A percentile compares a stretch with the other conserved stretches of the same genome.
Conservation (phyloP, 1,139 yeast genomes). For the Hemisphaericaspora lyxosophila region DNA sequence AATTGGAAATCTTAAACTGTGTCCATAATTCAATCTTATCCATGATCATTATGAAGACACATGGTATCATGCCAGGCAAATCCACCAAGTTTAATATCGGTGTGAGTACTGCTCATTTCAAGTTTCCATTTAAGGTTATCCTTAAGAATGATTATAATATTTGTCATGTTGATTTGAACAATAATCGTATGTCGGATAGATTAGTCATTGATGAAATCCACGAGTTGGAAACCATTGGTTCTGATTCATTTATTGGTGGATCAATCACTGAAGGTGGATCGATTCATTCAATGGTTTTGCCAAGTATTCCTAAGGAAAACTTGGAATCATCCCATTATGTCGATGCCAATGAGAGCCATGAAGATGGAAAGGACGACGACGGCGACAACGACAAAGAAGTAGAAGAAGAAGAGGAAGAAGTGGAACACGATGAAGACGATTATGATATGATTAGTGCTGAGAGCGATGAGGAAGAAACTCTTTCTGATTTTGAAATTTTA, state of each 20-base stretch:
- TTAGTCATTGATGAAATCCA: constrained; percentile 12
- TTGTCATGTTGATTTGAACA: constrained; percentile 27
- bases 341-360: constrained; percentile 22
- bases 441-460: constrained; percentile 36
- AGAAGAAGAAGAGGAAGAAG: constrained; percentile 2
- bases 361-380: constrained; percentile 39
- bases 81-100: constrained; percentile 35
- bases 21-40: constrained; percentile 28
- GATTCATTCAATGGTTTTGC: constrained; percentile 35
- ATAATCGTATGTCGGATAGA: constrained; percentile 26
- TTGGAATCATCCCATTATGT: constrained; percentile 21
- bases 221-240: neutral
- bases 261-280: too few relatives aligned
- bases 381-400: constrained; percentile 2
- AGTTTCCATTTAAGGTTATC: constrained; percentile 33
- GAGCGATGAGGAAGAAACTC: constrained; percentile 26
- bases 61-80: constrained; percentile 34
- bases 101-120: constrained; percentile 33
- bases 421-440: constrained; percentile 16
- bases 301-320: constrained; percentile 33
- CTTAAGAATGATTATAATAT: constrained; percentile 23
- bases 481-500: constrained; percentile 42
- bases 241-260: constrained; percentile 3
- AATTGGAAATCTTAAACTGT: constrained; percentile 31
- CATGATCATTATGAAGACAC: constrained; percentile 30